These are phyloP conservation scores for Colletotrichum lupini DNA, from an alignment of 2,329 filamentous ascomycete species.

Conservation along the genomic window DNA sequence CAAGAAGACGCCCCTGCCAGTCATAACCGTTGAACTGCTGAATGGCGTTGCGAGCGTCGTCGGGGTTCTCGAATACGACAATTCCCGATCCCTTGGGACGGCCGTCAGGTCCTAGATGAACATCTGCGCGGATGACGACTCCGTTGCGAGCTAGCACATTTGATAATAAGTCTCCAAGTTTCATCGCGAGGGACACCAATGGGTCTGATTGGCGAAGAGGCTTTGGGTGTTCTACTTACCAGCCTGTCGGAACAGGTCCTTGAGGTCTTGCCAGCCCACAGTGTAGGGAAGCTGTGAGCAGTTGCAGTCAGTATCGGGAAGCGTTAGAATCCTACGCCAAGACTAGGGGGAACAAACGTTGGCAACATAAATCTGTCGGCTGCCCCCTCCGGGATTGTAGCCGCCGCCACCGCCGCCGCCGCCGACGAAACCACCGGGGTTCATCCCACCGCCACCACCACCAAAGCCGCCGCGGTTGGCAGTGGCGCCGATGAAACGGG, in stretches of 20 bases:
- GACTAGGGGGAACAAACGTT: conserved; percentile 81
- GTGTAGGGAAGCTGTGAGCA: conserved; percentile 87
- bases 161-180: conserved; percentile 6
- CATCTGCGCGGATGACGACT: conserved; percentile 91
- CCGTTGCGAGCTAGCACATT: conserved; percentile 67
- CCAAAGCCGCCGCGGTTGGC: conserved; percentile 71
- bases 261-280: conserved; percentile 98
- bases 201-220: conserved; percentile 8
- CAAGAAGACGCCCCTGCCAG: conserved; percentile 93
- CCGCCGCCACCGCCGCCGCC: conserved; percentile 64
- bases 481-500: conserved; percentile 87
- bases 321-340: conserved; percentile 34
- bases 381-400: conserved; percentile 63
- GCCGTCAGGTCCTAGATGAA: conserved; percentile 91
- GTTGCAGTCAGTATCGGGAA: conserved; percentile 42
- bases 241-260: conserved; percentile 98
- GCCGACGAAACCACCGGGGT: conserved; percentile 49
- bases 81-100: conserved; percentile 97
- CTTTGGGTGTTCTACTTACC: conserved; percentile 69
- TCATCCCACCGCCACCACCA: conserved; percentile 67
- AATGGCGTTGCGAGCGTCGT: conserved; percentile 96
- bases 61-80: conserved; percentile 93
- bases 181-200: conserved; percentile 4
- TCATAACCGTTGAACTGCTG: conserved; percentile 99
- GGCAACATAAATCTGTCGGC: conserved; percentile 95